phyloP scores from a whole-genome alignment of 2,329 filamentous ascomycete genomes.

The Malbranchea zuffiana region DNA sequence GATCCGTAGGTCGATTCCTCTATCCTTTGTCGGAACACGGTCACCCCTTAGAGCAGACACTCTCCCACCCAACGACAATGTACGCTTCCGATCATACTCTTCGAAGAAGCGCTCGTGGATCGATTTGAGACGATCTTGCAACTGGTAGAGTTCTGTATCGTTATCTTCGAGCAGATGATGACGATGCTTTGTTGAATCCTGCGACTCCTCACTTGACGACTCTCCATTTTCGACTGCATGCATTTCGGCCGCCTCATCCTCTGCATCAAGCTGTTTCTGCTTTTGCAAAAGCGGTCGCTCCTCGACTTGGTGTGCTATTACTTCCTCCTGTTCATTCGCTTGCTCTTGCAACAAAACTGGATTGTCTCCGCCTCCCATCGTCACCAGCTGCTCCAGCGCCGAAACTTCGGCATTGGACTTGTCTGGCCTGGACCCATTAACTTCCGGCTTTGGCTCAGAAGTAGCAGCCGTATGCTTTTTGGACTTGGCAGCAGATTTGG shows the following conservation, averaged over 20 bases:
- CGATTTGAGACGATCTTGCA: constrained; percentile 63
- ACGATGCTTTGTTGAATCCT: constrained; percentile 35
- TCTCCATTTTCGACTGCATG: constrained; percentile 38
- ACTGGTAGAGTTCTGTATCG: constrained; percentile 66
- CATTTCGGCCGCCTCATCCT: constrained; percentile 54
- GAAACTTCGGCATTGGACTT: constrained; percentile 35
- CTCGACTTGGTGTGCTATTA: constrained; percentile 75
- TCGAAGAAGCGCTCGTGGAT: constrained; percentile 75
- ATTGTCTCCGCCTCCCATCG: constrained; percentile 62
- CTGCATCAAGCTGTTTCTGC: constrained; percentile 81
- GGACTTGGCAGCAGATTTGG: constrained; percentile 21
- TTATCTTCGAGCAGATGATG: constrained; percentile 81
- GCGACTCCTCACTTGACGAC: constrained; percentile 30
- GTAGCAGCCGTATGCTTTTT: constrained; percentile 15
- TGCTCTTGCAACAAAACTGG: constrained; percentile 60
- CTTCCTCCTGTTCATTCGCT: constrained; percentile 73
- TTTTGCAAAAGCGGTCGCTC: constrained; percentile 84
- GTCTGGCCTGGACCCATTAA: constrained; percentile 24
- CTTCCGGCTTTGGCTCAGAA: constrained; percentile 18
- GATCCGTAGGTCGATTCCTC: constrained; percentile 43
- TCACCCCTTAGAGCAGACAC: constrained; percentile 42
- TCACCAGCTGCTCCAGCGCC: constrained; percentile 63
- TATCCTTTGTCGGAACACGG: constrained; percentile 31
- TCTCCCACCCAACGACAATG: constrained; percentile 35
- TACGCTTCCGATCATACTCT: constrained; percentile 55